These are phyloP conservation scores for Kalaharituber pfeilii DNA, from an alignment of 2,329 filamentous ascomycete species.

Conservation along the genomic window DNA sequence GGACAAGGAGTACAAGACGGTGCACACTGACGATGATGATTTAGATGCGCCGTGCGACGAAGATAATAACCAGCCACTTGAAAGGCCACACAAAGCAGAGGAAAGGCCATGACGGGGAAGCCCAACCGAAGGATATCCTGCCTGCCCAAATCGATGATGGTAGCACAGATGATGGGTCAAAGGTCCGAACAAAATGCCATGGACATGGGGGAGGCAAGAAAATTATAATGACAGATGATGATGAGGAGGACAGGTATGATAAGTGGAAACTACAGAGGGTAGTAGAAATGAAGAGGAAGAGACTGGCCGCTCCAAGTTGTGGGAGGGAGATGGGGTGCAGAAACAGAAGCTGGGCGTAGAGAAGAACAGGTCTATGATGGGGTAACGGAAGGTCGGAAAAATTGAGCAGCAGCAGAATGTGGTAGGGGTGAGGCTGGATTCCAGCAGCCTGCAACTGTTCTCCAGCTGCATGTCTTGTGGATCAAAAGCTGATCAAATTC, in stretches of 20 bases:
- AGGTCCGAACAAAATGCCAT: neutral
- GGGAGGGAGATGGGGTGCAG: constrained; percentile 38
- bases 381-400: neutral
- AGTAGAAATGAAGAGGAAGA: constrained; percentile 23
- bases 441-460: too few relatives aligned
- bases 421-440: neutral
- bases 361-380: neutral
- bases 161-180: neutral
- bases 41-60: neutral
- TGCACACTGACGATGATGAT: neutral
- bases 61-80: neutral
- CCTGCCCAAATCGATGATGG: too few relatives aligned
- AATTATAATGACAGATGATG: constrained; percentile 30
- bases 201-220: constrained; percentile 9
- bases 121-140: too few relatives aligned
- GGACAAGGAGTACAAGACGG: neutral
- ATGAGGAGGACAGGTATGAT: constrained; percentile 43
- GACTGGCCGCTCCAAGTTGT: too few relatives aligned
- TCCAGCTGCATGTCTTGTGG: too few relatives aligned
- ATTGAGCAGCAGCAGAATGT: neutral
- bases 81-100: neutral
- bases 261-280: constrained; percentile 39
- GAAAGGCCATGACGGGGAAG: neutral
- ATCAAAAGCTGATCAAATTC: too few relatives aligned
- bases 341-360: neutral